phyloP scores from a whole-genome alignment of 441 rosid genomes.

The Pelargonium citronellum region DNA sequence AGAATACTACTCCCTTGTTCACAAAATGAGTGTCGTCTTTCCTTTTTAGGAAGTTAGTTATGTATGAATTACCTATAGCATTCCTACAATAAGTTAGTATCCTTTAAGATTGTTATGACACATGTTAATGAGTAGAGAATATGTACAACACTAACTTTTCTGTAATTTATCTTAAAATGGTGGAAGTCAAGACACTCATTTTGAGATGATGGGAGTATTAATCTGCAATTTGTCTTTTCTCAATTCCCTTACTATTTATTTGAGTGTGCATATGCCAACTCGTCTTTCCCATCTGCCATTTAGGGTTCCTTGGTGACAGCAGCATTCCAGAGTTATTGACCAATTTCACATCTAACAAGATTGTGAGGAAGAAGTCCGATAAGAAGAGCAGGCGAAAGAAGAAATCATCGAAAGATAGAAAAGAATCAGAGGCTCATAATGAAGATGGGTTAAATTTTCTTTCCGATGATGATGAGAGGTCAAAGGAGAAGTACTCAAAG shows the following conservation, averaged over 20 bases:
- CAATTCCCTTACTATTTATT: not conserved
- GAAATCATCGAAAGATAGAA: slow-evolving; percentile 33
- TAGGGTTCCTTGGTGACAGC: slow-evolving; percentile 71
- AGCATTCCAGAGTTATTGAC: slow-evolving; percentile 58
- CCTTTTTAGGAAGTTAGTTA: too few relatives aligned
- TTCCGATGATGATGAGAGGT: slow-evolving; percentile 38
- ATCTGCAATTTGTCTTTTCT: too few relatives aligned
- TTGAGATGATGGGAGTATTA: not conserved
- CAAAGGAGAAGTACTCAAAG: slow-evolving; percentile 35
- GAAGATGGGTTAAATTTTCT: slow-evolving; percentile 35
- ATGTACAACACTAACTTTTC: not conserved
- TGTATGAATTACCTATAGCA: too few relatives aligned
- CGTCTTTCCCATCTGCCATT: slow-evolving; percentile 16
- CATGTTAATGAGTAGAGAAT: too few relatives aligned
- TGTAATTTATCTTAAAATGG: not conserved
- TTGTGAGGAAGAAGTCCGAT: slow-evolving; percentile 39
- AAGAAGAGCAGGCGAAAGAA: slow-evolving; percentile 41
- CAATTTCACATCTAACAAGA: slow-evolving; percentile 39
- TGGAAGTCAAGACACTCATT: not conserved
- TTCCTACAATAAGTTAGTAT: too few relatives aligned
- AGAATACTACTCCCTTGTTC: too few relatives aligned
- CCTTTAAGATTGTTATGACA: too few relatives aligned
- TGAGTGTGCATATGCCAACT: slow-evolving; percentile 15
- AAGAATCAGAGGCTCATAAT: slow-evolving; percentile 18
- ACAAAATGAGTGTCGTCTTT: too few relatives aligned